These are phyloP conservation scores for Austroboletus eburneus DNA, from an alignment of 768 basidiomycete genomes.

Conservation along the genomic window DNA sequence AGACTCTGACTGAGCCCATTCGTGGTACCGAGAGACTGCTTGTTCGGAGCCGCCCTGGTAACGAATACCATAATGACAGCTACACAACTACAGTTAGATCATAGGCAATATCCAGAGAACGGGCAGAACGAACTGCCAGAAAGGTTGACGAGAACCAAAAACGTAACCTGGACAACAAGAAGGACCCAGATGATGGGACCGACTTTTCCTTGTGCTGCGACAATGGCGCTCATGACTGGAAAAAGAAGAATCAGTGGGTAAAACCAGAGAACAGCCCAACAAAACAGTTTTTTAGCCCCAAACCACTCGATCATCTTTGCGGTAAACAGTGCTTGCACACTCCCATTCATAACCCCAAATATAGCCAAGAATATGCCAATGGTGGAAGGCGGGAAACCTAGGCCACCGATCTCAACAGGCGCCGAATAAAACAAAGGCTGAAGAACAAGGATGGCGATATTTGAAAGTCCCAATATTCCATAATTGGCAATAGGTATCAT, in stretches of 20 bases:
- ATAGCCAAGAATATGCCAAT: conserved; percentile 39
- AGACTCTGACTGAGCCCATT: conserved; percentile 54
- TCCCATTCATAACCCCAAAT: conserved; percentile 36
- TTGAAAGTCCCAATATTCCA: conserved; percentile 38
- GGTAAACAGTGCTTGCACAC: conserved; percentile 39
- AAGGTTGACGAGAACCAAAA: conserved; percentile 36
- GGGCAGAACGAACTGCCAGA: conserved; percentile 35
- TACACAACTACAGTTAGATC: conserved; percentile 3
- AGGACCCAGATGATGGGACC: conserved; percentile 36
- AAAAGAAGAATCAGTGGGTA: conserved; percentile 39
- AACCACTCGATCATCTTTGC: conserved; percentile 36
- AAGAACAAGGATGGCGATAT: conserved; percentile 37
- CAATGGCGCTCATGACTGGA: conserved; percentile 42
- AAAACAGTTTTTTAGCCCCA: conserved; percentile 41
- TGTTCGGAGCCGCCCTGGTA: conserved; percentile 49
- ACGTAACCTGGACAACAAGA: conserved; percentile 27
- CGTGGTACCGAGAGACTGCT: conserved; percentile 50
- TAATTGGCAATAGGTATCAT: conserved; percentile 42
- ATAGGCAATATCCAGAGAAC: not conserved
- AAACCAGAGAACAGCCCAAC: conserved; percentile 34
- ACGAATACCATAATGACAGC: conserved; percentile 52
- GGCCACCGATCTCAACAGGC: conserved; percentile 40
- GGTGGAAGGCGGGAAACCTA: conserved; percentile 36
- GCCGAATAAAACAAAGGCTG: conserved; percentile 44
- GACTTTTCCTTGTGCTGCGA: conserved; percentile 29